A percentile compares a stretch with the other conserved stretches of the same genome.
These are phyloP conservation scores for Phoma sp. DNA, from an alignment of 2,329 filamentous ascomycete genomes.

Conservation along the genomic window DNA sequence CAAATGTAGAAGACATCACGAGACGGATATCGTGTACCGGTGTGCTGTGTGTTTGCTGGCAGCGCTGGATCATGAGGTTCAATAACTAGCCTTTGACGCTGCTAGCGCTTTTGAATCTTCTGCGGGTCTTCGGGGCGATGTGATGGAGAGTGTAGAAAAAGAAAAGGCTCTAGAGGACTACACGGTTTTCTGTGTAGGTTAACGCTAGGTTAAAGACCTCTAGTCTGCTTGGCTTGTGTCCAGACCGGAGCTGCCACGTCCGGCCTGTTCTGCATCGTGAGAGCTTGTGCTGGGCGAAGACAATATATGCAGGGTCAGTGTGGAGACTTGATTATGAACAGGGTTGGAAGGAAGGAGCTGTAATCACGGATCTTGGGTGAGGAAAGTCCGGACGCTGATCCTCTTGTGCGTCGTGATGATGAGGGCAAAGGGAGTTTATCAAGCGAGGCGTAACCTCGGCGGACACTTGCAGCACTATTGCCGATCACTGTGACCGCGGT, in stretches of 20 bases:
- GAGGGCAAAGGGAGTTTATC: slow-evolving; percentile 1
- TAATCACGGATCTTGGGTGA: neutral
- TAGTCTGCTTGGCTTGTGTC: too few species aligned
- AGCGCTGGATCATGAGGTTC: neutral
- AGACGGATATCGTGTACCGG: slow-evolving; percentile 1
- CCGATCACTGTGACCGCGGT: neutral
- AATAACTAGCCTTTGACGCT: neutral
- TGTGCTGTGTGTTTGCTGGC: slow-evolving; percentile 7
- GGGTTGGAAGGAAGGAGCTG: neutral
- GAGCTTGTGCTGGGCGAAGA: neutral
- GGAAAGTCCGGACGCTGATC: slow-evolving; percentile 10
- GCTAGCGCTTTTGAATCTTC: too few species aligned
- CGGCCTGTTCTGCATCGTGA: too few species aligned
- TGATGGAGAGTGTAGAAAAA: too few species aligned
- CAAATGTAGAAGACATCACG: neutral
- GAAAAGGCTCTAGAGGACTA: too few species aligned
- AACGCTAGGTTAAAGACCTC: too few species aligned
- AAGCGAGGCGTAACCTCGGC: slow-evolving; percentile 16
- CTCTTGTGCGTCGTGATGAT: slow-evolving; percentile 7
- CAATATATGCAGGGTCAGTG: neutral
- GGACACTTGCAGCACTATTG: slow-evolving; percentile 7
- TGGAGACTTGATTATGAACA: too few species aligned
- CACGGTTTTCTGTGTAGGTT: too few species aligned
- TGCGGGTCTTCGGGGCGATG: too few species aligned
- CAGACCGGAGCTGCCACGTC: too few species aligned